phyloP scores from a whole-genome alignment of 2,329 filamentous ascomycete genomes.

The Calonectria fujianensis region DNA sequence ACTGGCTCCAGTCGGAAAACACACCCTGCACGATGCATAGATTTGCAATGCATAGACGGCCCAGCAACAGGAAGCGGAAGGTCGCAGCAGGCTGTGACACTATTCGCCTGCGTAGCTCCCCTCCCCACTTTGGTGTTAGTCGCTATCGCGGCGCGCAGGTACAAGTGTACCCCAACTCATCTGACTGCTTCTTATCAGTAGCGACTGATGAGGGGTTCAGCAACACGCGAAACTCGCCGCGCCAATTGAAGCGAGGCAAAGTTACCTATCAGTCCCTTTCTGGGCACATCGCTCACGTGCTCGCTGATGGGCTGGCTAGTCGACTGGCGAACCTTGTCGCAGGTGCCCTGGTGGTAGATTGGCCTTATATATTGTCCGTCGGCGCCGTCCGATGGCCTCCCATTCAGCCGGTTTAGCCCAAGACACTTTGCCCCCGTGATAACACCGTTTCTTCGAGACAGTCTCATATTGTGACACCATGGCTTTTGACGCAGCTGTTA shows the following conservation, averaged over 20 bases:
- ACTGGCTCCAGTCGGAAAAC: slow-evolving; percentile 13
- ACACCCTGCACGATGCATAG: neutral
- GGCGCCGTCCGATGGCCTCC: slow-evolving; percentile 7
- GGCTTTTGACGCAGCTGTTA: slow-evolving; percentile 66
- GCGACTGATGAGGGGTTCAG: slow-evolving; percentile 35
- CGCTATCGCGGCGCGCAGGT: slow-evolving; percentile 29
- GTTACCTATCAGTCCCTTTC: slow-evolving; percentile 22
- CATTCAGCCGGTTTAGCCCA: neutral
- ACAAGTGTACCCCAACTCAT: slow-evolving; percentile 24
- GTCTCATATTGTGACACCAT: slow-evolving; percentile 46
- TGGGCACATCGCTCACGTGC: neutral
- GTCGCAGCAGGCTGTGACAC: slow-evolving; percentile 9
- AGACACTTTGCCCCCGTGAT: neutral
- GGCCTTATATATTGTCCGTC: slow-evolving; percentile 22
- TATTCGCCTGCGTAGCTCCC: slow-evolving; percentile 3
- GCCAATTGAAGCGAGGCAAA: neutral
- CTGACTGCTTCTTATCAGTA: slow-evolving; percentile 44
- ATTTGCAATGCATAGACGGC: neutral
- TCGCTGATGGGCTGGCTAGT: neutral
- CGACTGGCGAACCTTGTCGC: slow-evolving; percentile 14
- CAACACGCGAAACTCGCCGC: neutral
- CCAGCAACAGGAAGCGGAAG: slow-evolving; percentile 19
- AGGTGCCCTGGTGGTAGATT: neutral
- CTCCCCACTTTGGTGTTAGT: slow-evolving; percentile 40
- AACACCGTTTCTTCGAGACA: neutral